These are phyloP conservation scores for Cymbopogon flexuosus DNA, from an alignment of 202 grass and related monocot genomes.

Conservation along the genomic window DNA sequence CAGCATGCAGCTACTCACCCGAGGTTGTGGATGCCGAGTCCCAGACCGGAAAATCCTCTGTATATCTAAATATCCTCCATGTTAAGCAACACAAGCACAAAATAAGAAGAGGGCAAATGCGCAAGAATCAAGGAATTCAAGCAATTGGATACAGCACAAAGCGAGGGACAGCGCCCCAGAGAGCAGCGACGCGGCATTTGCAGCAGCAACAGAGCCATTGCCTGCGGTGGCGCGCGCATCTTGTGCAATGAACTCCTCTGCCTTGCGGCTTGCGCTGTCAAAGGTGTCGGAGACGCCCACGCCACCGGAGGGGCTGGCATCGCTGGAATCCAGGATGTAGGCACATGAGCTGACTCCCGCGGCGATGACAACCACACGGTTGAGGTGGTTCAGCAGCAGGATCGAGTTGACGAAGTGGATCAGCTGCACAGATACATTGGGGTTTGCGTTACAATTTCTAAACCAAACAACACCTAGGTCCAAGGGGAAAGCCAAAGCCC, in stretches of 20 bases:
- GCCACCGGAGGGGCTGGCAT: slow-evolving; percentile 19
- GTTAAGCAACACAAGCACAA: slow-evolving; percentile 36
- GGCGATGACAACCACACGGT: slow-evolving; percentile 62
- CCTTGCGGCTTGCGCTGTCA: slow-evolving; percentile 48
- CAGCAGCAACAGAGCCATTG: slow-evolving; percentile 22
- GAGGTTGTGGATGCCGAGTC: slow-evolving; percentile 71
- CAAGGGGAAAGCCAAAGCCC: background rate
- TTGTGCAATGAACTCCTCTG: slow-evolving; percentile 61
- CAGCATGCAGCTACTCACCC: slow-evolving; percentile 45
- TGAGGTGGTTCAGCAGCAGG: slow-evolving; percentile 76
- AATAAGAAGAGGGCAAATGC: background rate
- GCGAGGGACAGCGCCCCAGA: slow-evolving; percentile 82
- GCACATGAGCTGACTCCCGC: slow-evolving; percentile 66
- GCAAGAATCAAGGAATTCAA: background rate
- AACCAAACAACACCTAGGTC: background rate
- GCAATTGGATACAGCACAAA: slow-evolving; percentile 81
- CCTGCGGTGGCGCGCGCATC: slow-evolving; percentile 35
- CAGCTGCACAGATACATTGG: slow-evolving; percentile 37
- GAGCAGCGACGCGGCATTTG: slow-evolving; percentile 47
- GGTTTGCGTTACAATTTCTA: no score
- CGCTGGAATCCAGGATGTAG: slow-evolving; percentile 71
- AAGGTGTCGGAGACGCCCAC: slow-evolving; percentile 41
- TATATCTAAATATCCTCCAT: slow-evolving; percentile 59
- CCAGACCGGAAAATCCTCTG: slow-evolving; percentile 82
- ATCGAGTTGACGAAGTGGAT: slow-evolving; percentile 82